A percentile compares a stretch with the other conserved stretches of the same genome.
Conservation (phyloP, 371 early-diverging fungal genomes). For the Actinomucor elegans region DNA sequence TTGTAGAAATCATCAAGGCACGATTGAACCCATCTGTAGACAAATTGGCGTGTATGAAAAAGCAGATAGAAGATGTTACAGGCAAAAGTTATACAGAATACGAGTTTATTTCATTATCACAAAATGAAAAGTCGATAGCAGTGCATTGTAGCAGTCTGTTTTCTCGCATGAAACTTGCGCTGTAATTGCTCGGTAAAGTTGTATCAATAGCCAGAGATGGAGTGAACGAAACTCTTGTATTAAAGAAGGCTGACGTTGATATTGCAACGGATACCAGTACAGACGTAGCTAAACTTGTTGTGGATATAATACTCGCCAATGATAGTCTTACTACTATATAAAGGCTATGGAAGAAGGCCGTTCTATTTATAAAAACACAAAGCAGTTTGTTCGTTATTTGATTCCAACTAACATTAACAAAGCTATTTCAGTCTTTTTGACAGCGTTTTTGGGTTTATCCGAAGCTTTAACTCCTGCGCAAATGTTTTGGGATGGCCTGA, state of each 20-base stretch:
- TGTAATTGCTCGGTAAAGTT: constrained; percentile 87
- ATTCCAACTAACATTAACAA: constrained; percentile 93
- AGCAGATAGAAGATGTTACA: constrained; percentile 63
- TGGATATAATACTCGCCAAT: constrained; percentile 97
- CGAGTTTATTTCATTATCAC: constrained; percentile 87
- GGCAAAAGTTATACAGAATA: constrained; percentile 90
- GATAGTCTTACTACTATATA: constrained; percentile 97
- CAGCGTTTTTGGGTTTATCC: constrained; percentile 92
- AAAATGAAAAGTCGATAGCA: constrained; percentile 69
- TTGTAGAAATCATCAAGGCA: constrained; percentile 97
- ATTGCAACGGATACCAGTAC: constrained; percentile 98
- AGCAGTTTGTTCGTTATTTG: constrained; percentile 97
- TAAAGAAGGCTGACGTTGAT: constrained; percentile 98
- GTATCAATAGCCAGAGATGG: constrained; percentile 99
- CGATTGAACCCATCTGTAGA: constrained; percentile 94
- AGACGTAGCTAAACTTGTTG: constrained; percentile 96
- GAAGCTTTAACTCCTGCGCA: constrained; percentile 97
- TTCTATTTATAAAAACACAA: constrained; percentile 95
- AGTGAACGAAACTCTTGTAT: constrained; percentile 97
- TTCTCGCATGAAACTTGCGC: constrained; percentile 92
- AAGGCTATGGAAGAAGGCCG: constrained; percentile 97
- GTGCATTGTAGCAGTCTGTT: constrained; percentile 83
- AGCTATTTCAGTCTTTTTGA: constrained; percentile 88
- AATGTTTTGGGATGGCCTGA: constrained; percentile 96
- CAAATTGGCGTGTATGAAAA: constrained; percentile 88